Conservation (phyloP, 345 rosid genomes). For the Syzygium jambos region DNA sequence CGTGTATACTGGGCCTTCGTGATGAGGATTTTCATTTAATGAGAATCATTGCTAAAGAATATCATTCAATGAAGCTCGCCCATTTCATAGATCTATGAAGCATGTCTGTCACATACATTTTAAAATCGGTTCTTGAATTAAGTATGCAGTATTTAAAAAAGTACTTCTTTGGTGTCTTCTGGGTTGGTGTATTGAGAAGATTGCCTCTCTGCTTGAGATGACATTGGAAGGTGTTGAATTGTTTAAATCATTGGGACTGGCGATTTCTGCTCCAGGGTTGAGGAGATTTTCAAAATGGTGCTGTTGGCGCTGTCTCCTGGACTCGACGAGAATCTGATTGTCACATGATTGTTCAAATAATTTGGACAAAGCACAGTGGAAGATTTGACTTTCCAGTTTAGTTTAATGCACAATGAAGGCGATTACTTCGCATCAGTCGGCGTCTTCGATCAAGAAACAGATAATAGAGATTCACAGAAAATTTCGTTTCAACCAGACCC, state of each 20-base stretch:
- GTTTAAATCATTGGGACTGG: neutral
- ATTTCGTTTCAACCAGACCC: neutral
- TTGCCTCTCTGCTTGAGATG: neutral
- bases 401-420: neutral
- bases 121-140: constrained; percentile 1
- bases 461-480: neutral
- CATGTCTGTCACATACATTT: constrained; percentile 45
- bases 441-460: neutral
- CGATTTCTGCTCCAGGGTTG: neutral
- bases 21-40: constrained; percentile 12
- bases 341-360: constrained; percentile 9
- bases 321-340: constrained; percentile 56
- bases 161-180: neutral
- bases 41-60: constrained; percentile 22
- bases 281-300: neutral
- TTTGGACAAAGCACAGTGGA: neutral
- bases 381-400: neutral
- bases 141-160: neutral
- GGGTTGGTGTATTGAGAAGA: neutral
- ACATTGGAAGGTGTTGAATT: neutral
- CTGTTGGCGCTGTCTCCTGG: constrained; percentile 2
- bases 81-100: constrained; percentile 31
- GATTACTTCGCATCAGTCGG: neutral
- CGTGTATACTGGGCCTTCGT: neutral
- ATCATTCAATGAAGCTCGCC: constrained; percentile 15